These are phyloP conservation scores for Mucor velutinosus DNA, from an alignment of 371 early-diverging fungal genomes.

Conservation along the genomic window DNA sequence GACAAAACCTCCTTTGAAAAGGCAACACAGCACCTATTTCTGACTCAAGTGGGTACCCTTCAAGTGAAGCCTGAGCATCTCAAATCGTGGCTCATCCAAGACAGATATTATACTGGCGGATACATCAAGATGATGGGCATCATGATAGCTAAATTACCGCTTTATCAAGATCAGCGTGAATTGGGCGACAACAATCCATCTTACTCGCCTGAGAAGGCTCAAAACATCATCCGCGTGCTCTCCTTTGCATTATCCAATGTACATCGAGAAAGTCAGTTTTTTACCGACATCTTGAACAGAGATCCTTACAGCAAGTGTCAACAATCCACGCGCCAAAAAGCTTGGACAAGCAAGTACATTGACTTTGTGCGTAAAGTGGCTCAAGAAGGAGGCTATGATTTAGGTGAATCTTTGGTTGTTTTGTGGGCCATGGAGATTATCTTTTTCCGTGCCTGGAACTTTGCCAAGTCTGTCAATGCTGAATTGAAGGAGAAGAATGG, in stretches of 20 bases:
- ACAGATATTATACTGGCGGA: conserved; percentile 28
- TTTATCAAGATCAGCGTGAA: conserved; percentile 23
- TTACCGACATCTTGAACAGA: conserved; percentile 22
- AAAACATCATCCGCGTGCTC: conserved; percentile 14
- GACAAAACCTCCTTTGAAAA: conserved; percentile 20
- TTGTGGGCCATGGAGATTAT: conserved; percentile 34
- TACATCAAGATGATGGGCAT: conserved; percentile 32
- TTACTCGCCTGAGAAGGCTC: conserved; percentile 9
- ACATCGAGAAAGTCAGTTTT: conserved; percentile 29
- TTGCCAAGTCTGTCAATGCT: conserved; percentile 12
- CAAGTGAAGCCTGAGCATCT: conserved; percentile 25
- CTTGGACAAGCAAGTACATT: conserved; percentile 22
- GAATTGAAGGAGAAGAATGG: not conserved
- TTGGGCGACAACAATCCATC: conserved; percentile 20
- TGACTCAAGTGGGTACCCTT: conserved; percentile 21
- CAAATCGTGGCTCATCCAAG: conserved; percentile 31
- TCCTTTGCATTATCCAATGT: conserved; percentile 31
- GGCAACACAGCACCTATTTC: conserved; percentile 27
- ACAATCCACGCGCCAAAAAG: conserved; percentile 7
- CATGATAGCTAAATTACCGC: conserved; percentile 24
- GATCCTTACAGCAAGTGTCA: conserved; percentile 1
- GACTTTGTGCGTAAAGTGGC: conserved; percentile 30
- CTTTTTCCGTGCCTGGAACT: conserved; percentile 25
- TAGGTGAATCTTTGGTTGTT: conserved; percentile 28
- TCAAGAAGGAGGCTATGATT: conserved; percentile 23